Evolutionary conservation across 495 filamentous ascomycete genomes (phyloP).

Genomic region (Stereocaulon alpinum): DNA sequence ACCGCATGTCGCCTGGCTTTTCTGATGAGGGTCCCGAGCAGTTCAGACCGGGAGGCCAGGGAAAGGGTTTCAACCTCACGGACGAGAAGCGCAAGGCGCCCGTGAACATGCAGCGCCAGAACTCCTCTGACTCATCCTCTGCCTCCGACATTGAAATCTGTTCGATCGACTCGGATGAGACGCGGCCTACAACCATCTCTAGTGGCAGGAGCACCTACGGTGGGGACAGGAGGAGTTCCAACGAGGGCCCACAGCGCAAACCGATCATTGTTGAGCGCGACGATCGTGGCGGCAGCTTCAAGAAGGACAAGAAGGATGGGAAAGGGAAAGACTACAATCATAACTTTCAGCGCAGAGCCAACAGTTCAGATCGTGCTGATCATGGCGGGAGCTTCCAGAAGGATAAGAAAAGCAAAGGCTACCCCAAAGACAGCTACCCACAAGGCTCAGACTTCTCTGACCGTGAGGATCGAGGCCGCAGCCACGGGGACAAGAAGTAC

Average conservation of each 20-base stretch:
- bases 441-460: neutral
- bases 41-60: neutral
- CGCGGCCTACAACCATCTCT: slow-evolving; percentile 5
- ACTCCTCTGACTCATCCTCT: slow-evolving; percentile 3
- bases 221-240: neutral
- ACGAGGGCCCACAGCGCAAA: neutral
- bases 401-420: neutral
- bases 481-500: neutral
- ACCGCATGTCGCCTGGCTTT: too few species aligned
- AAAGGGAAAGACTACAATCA: neutral
- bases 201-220: neutral
- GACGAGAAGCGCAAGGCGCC: neutral
- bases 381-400: neutral
- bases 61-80: neutral
- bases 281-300: neutral
- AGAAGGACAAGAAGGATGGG: neutral
- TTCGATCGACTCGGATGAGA: neutral
- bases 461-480: neutral
- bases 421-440: neutral
- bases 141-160: neutral
- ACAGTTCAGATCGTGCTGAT: neutral
- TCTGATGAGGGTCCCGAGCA: neutral
- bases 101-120: neutral
- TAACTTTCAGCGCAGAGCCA: neutral
- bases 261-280: neutral